A percentile compares a stretch with the other conserved stretches of the same genome.
Evolutionary conservation across 441 rosid genomes (phyloP).

Genomic region (Euphorbia celastroides): DNA sequence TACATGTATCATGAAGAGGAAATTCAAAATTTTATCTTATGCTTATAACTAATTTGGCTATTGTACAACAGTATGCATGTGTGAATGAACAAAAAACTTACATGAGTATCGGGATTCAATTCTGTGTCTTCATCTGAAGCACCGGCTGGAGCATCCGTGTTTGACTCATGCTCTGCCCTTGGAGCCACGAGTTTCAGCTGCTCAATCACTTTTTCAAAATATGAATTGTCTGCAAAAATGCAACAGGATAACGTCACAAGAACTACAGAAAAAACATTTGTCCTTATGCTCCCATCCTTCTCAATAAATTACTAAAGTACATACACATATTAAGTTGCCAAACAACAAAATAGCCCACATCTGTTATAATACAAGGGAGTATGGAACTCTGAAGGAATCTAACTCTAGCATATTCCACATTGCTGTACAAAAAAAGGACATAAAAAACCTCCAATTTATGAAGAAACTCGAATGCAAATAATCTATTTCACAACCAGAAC

Average conservation of each 20-base stretch:
- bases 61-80: neutral
- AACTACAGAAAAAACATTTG: neutral
- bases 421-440: constrained; percentile 3
- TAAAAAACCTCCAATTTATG: neutral
- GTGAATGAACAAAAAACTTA: constrained; percentile 17
- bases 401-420: too few relatives aligned
- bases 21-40: too few relatives aligned
- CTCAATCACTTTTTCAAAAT: constrained; percentile 54
- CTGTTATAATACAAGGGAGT: neutral
- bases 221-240: constrained; percentile 46
- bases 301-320: neutral
- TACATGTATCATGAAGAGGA: too few relatives aligned
- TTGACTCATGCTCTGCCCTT: constrained; percentile 29
- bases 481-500: neutral
- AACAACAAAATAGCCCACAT: neutral
- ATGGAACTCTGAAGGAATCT: neutral
- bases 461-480: neutral
- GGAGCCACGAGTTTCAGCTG: constrained; percentile 51
- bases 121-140: constrained; percentile 25
- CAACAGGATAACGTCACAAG: neutral
- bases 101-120: constrained; percentile 27
- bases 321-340: too few relatives aligned
- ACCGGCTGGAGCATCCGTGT: too few relatives aligned
- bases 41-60: neutral
- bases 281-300: neutral